Conservation (phyloP, 768 basidiomycete species). For the Naganishia vishniacii region DNA sequence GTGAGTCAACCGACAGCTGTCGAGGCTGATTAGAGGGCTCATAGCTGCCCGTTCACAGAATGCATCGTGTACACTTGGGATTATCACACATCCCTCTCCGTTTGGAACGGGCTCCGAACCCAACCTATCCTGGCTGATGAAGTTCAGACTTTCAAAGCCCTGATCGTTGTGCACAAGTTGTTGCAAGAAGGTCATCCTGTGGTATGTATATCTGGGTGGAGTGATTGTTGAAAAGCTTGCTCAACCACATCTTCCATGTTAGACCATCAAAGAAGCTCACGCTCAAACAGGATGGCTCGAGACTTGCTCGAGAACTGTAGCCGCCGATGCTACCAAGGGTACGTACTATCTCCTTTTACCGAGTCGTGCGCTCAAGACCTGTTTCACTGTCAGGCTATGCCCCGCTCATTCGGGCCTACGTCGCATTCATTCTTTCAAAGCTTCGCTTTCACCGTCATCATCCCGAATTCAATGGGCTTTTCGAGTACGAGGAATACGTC, state of each 20-base stretch:
- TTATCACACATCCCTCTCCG: slow-evolving; percentile 93
- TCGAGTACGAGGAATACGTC: slow-evolving; percentile 98
- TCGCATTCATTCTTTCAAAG: slow-evolving; percentile 90
- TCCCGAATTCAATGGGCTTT: slow-evolving; percentile 96
- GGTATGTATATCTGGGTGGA: slow-evolving; percentile 53
- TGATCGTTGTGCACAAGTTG: slow-evolving; percentile 96
- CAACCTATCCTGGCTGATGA: slow-evolving; percentile 96
- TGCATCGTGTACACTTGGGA: slow-evolving; percentile 99
- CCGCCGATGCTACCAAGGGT: slow-evolving; percentile 74
- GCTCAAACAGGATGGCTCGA: slow-evolving; percentile 97
- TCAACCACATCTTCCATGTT: slow-evolving; percentile 13
- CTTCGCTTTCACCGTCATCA: slow-evolving; percentile 90
- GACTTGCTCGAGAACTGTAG: slow-evolving; percentile 86
- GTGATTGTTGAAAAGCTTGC: not conserved
- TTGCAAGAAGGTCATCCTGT: slow-evolving; percentile 94
- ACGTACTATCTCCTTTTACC: slow-evolving; percentile 26
- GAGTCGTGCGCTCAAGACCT: no score
- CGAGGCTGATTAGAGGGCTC: not conserved
- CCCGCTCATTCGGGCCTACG: slow-evolving; percentile 87
- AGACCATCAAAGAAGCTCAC: slow-evolving; percentile 96
- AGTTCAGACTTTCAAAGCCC: slow-evolving; percentile 94
- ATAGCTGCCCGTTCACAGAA: slow-evolving; percentile 55
- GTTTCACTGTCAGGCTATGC: slow-evolving; percentile 92
- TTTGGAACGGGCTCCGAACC: slow-evolving; percentile 94
- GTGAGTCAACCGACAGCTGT: slow-evolving; percentile 54